Conservation (phyloP, 73 alveolate species). For the Effrenium voratum region DNA sequence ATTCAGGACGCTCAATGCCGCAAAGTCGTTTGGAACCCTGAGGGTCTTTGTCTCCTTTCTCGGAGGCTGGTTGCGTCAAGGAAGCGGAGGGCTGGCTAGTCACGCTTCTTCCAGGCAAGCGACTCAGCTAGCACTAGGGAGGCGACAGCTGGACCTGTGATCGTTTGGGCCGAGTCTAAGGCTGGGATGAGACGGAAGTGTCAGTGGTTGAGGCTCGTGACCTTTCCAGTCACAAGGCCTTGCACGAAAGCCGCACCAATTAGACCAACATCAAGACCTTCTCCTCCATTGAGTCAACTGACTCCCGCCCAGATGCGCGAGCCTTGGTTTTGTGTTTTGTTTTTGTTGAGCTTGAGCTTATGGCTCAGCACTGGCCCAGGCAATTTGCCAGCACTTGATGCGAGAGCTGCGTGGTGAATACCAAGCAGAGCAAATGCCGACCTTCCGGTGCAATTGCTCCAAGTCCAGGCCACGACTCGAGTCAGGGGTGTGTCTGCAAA, state of each 20-base stretch:
- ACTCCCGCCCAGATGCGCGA: conserved; percentile 56
- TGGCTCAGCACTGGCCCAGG: not conserved
- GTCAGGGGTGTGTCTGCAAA: not conserved
- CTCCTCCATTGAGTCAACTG: conserved; percentile 47
- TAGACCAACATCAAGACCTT: conserved; percentile 82
- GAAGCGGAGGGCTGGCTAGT: conserved; percentile 83
- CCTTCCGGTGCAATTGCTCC: conserved; percentile 74
- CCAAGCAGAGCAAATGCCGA: conserved; percentile 75
- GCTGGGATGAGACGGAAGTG: conserved; percentile 87
- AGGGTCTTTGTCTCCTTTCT: too few species aligned
- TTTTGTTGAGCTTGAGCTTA: not conserved
- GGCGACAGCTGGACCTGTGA: not conserved
- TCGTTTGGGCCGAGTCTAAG: not conserved
- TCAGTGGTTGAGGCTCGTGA: conserved; percentile 46
- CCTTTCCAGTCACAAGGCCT: not conserved
- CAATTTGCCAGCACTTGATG: conserved; percentile 85
- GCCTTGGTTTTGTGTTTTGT: not conserved
- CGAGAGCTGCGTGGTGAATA: conserved; percentile 84
- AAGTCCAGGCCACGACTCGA: conserved; percentile 51
- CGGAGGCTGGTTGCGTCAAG: conserved; percentile 72
- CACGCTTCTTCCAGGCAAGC: conserved; percentile 53
- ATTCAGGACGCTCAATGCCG: too few species aligned
- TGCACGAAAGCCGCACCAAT: not conserved
- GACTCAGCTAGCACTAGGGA: not conserved
- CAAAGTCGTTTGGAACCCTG: too few species aligned